Evolutionary conservation across 306 rosid species (phyloP), one percentile per base, ranked within the genome.

Genomic region (Sicyos baderoa): DNA sequence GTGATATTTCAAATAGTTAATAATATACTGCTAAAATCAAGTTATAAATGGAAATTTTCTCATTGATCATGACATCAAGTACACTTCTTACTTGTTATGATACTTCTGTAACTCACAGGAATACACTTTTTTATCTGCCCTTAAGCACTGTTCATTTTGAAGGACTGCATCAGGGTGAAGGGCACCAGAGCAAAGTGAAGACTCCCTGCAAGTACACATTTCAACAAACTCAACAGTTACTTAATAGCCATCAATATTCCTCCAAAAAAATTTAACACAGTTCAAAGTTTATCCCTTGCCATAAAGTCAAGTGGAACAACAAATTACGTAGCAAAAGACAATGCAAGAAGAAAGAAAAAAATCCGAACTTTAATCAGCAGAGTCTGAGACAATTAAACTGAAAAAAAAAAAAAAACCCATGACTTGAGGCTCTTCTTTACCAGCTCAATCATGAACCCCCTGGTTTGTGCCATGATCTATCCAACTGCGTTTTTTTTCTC

Each of bases 101-200:
- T 93, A 93, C 72, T 82, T 81, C 74, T 84, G 91, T 68, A 93
- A 76, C 70, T 79, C 87, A 50, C 70, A 71, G 74, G 77, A 88
- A 77, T 88, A 84, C 47, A 81, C 72, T 77, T 81, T 85, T 80
- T 86, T 93, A 40, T 84, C 86, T 61, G 73, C 74, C 78, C 76
- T 85, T 22, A 85, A 76, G 79, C 50, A 55, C 69, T 75, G 88
- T 73, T 90, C 95, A 77, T 23, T 68, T 15, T 44, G 65, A 82
- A 77, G 78, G 80, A 90, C 79, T 66, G 72, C 81, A 78, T 93
- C 99, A 17, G 99, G 99, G 82, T 93, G 99, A 77, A 88, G 88
- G 65, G 79, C 80, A 66, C 99, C 99, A 0, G 82, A 85, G 83
- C 96, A 85, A 79, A 93, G 83, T 37, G 91, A 82, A 71, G 90